Base-by-base conservation (phyloP, 768 basidiomycete species). In the Bullera alba region DNA sequence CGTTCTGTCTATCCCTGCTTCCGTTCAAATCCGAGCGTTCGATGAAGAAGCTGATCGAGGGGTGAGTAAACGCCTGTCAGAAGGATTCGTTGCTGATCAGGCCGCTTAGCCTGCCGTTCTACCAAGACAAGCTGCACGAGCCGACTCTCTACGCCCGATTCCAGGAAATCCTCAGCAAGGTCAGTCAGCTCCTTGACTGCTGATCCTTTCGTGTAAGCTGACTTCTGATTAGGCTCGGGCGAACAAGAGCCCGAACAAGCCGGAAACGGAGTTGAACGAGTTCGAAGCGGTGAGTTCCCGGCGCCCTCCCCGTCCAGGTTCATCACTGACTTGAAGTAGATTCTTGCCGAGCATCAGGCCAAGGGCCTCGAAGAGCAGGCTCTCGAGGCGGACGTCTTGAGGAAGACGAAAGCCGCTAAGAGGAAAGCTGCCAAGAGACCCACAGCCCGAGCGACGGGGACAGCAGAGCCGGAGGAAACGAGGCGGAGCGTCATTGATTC, bases 11-110 rank as follows among this genome's bases (percentile, higher is more conserved):
- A 2, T 91, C 93, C 0, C 74, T 96, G 2, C 78, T 97, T 15
- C 93, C 91, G 0, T 99, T 87, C 85, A 96, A 96, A 70, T 92
- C 90, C 1, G 95, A 99, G 59, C 81, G 86, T 27, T 93, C 91
- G 0, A 82, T 96, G 62, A 96, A 95, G 80, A 95, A 92, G 70
- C 80, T 97, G 53, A 86, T 90, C 60, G 93, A 97, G 57, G 91
- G 74, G 66, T 69, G 32, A 49, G 63, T 64, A 8, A n/a, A 6
- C 5, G 16, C 21, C 5, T 37, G 19, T 7, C 25, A 30, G 34
- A 29, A 23, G 2, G 17, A 36, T 23, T 26, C 16, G 16, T 21
- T n/a, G 49, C 42, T 46, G n/a, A 54, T 21, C 25, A 16, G 15
- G 21, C 42, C 29, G 23, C 28, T 7, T 51, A 75, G 75, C 82